Conservation (phyloP, 1,284 basidiomycete genomes). For the Leccinum pseudoinsigne region DNA sequence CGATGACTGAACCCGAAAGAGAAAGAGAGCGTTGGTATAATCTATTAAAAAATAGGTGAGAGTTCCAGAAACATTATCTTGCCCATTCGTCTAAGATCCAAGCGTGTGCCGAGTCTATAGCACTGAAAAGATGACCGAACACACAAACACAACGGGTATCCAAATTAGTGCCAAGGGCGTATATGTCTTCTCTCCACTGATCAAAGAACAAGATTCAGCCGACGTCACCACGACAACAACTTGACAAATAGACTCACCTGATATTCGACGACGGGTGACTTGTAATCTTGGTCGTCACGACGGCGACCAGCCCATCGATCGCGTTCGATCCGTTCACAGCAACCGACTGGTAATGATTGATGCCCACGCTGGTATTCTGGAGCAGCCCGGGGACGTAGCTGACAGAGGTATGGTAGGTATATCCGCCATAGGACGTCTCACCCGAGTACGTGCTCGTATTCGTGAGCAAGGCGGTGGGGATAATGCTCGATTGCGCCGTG, state of each 20-base stretch:
- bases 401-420: slow-evolving; percentile 71
- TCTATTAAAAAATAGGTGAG: not conserved
- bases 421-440: slow-evolving; percentile 55
- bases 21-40: not conserved
- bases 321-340: slow-evolving; percentile 59
- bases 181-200: slow-evolving; percentile 20
- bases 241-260: slow-evolving; percentile 18
- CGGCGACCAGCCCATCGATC: slow-evolving; percentile 83
- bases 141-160: slow-evolving; percentile 18
- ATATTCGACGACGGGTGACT: slow-evolving; percentile 35
- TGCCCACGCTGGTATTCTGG: slow-evolving; percentile 63
- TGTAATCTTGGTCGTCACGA: slow-evolving; percentile 75
- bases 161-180: slow-evolving; percentile 15
- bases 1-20: not conserved
- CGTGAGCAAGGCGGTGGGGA: slow-evolving; percentile 50
- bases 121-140: slow-evolving; percentile 11
- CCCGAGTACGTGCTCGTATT: slow-evolving; percentile 61
- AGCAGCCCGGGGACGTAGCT: slow-evolving; percentile 70
- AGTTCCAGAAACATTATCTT: not conserved
- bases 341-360: slow-evolving; percentile 79
- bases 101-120: slow-evolving; percentile 6
- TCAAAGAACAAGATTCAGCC: slow-evolving; percentile 9
- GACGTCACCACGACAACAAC: not conserved
- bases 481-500: slow-evolving; percentile 50
- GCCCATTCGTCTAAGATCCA: not conserved